Conservation (phyloP, 2,329 filamentous ascomycete genomes). For the Aspergillus bombycis region DNA sequence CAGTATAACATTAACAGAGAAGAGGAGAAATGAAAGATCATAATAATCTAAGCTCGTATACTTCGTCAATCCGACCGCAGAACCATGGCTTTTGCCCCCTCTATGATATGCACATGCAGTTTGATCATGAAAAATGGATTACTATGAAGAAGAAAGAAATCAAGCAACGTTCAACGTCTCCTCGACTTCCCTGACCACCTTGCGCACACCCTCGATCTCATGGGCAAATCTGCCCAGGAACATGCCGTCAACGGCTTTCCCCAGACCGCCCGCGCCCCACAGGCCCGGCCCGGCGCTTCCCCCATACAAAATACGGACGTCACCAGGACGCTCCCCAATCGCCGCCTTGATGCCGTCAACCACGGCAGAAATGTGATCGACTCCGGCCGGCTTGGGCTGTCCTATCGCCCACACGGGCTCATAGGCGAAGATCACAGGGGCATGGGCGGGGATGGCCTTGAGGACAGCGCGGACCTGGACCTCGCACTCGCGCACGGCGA, state of each 20-base stretch:
- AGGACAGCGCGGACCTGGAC: conserved; percentile 69
- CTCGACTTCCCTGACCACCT: conserved; percentile 73
- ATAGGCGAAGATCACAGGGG: conserved; percentile 77
- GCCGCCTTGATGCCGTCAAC: conserved; percentile 64
- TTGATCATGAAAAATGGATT: neutral
- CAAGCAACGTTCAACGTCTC: conserved; percentile 35
- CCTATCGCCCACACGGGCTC: conserved; percentile 92
- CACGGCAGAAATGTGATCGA: conserved; percentile 73
- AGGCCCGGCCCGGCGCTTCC: conserved; percentile 81
- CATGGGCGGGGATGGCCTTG: conserved; percentile 60
- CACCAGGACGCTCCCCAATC: conserved; percentile 57
- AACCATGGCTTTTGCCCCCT: neutral
- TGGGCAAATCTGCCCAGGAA: conserved; percentile 83
- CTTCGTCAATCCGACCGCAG: neutral
- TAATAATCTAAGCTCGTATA: neutral
- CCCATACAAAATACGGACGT: conserved; percentile 75
- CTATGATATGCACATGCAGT: neutral
- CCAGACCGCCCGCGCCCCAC: conserved; percentile 60
- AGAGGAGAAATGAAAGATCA: neutral
- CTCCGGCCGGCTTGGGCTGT: conserved; percentile 68
- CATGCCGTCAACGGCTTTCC: conserved; percentile 73
- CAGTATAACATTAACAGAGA: neutral
- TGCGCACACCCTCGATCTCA: conserved; percentile 70
- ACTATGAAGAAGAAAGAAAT: neutral
- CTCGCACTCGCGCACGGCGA: conserved; percentile 68